Percentiles rank a stretch among this genome's conserved stretches.
These are phyloP conservation scores for Centella asiatica DNA, from an alignment of 129 eudicot genomes.

Conservation along the genomic window DNA sequence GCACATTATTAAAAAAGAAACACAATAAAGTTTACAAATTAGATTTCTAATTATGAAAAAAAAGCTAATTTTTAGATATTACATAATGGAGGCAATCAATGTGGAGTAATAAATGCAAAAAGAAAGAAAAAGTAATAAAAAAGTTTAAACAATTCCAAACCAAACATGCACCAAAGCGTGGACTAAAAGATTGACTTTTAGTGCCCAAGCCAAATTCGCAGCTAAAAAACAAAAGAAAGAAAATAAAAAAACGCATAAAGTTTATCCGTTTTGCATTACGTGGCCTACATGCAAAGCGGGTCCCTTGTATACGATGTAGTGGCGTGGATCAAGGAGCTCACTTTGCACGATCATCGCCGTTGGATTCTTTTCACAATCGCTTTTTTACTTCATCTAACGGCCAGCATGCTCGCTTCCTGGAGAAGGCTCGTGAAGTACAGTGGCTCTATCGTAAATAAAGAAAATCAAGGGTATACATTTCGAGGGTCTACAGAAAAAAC, in stretches of 20 bases:
- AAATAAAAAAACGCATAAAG: not conserved
- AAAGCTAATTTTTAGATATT: too few relatives aligned
- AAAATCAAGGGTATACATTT: not conserved
- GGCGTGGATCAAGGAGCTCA: not conserved
- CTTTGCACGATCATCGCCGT: not conserved
- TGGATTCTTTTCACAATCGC: not conserved
- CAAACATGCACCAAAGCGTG: not conserved
- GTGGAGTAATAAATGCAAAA: too few relatives aligned
- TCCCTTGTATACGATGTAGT: not conserved
- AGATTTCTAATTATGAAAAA: too few relatives aligned
- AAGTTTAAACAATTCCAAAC: too few relatives aligned
- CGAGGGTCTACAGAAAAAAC: not conserved
- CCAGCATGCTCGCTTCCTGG: not conserved
- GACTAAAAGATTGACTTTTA: not conserved
- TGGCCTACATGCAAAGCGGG: constrained; percentile 6
- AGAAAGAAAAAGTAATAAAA: too few relatives aligned
- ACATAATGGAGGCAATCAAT: too few relatives aligned
- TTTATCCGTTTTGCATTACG: constrained; percentile 8
- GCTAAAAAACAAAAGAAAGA: too few relatives aligned
- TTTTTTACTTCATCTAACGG: constrained; percentile 1
- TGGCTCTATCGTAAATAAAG: not conserved
- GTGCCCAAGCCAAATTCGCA: not conserved
- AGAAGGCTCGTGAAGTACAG: not conserved
- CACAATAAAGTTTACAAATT: too few relatives aligned
- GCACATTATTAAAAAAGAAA: too few relatives aligned